A percentile compares a stretch with the other conserved stretches of the same genome.
These are phyloP conservation scores for Lasiodiplodia sp. DNA, from an alignment of 2,329 filamentous ascomycete genomes.

Conservation along the genomic window DNA sequence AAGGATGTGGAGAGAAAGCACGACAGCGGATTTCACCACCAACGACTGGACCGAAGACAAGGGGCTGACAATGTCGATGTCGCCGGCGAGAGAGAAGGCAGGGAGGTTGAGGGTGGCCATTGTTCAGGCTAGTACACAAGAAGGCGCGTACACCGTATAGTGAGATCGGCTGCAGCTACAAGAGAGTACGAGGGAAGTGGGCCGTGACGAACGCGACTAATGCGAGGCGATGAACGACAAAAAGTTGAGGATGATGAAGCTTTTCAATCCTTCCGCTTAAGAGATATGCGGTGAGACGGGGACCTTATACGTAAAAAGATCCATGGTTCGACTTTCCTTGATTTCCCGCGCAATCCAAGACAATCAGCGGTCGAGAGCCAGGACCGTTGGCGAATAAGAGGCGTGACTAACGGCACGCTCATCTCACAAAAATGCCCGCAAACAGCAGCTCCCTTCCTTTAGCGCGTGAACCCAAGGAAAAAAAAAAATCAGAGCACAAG, in stretches of 20 bases:
- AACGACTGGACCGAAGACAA: slow-evolving; percentile 16
- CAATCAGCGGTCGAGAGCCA: neutral
- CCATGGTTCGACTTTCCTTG: neutral
- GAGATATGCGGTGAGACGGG: neutral
- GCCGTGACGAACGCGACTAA: neutral
- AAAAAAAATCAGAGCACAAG: neutral
- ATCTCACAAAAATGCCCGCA: neutral
- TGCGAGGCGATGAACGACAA: neutral
- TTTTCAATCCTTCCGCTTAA: neutral
- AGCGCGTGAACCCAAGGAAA: neutral
- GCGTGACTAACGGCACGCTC: neutral
- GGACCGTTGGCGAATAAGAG: neutral
- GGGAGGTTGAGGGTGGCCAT: neutral
- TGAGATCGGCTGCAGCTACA: neutral
- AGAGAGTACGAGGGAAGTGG: neutral
- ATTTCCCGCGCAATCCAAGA: neutral
- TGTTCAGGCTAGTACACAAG: neutral
- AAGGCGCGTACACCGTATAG: neutral
- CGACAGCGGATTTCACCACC: slow-evolving; percentile 8
- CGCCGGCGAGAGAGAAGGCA: slow-evolving; percentile 5
- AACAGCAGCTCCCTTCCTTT: neutral
- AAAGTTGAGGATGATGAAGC: neutral
- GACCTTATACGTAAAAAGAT: neutral
- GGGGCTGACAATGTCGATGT: slow-evolving; percentile 13
- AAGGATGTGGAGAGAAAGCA: slow-evolving; percentile 21